These are phyloP conservation scores for Cyberlindnera xishuangbannaensis DNA, from an alignment of 805 yeast species.

Conservation along the genomic window DNA sequence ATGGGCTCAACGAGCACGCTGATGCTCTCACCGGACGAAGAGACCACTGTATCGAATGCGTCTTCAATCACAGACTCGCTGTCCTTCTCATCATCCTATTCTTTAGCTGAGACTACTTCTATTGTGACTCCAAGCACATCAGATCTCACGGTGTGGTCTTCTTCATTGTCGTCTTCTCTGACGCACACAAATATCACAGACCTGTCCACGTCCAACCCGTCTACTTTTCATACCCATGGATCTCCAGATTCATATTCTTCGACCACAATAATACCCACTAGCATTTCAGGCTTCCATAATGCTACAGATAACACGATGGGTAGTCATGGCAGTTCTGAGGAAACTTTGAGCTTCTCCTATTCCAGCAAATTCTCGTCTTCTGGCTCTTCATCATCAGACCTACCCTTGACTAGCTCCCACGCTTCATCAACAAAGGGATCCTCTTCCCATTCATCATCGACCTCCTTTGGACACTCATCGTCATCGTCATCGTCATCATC, in stretches of 20 bases:
- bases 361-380: no score
- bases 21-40: neutral
- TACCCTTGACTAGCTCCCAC: no score
- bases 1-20: constrained; percentile 14
- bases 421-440: no score
- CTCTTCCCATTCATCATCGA: constrained; percentile 3
- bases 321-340: no score
- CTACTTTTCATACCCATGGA: neutral
- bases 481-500: constrained; percentile 5
- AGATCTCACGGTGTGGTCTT: no score
- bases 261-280: neutral
- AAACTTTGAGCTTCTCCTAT: no score
- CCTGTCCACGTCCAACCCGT: neutral
- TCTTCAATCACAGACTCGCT: neutral
- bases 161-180: neutral
- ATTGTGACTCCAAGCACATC: no score
- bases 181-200: neutral
- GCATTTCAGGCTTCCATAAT: neutral
- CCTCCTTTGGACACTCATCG: neutral
- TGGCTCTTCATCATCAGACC: no score
- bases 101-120: no score
- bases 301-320: no score
- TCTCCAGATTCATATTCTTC: neutral
- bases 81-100: no score
- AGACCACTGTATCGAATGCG: neutral